phyloP scores from a whole-genome alignment of 345 rosid species.

The Luvunga scandens region DNA sequence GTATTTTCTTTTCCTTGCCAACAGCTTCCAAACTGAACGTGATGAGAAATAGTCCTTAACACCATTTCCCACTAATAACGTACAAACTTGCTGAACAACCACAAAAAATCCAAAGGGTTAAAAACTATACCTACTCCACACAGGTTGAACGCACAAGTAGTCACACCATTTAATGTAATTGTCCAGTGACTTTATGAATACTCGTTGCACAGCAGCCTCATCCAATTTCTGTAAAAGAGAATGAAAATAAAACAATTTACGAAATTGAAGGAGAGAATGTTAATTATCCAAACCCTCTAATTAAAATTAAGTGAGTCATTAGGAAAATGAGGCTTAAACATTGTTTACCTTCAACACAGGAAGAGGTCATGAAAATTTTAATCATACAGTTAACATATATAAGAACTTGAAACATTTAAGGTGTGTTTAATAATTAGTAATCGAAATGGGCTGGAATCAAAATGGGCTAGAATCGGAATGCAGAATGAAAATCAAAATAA shows the following conservation, averaged over 20 bases:
- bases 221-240: conserved; percentile 57
- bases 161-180: conserved; percentile 92
- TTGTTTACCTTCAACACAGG: neutral
- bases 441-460: too few relatives aligned
- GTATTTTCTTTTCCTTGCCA: conserved; percentile 77
- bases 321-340: neutral
- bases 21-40: conserved; percentile 73
- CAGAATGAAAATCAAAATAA: too few relatives aligned
- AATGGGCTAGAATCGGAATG: too few relatives aligned
- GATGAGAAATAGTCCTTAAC: neutral
- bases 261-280: neutral
- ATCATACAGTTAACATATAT: neutral
- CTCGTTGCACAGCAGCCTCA: conserved; percentile 67
- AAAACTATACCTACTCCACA: conserved; percentile 75
- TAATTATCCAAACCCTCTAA: neutral
- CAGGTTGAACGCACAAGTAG: conserved; percentile 81
- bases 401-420: neutral
- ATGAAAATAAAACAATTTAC: conserved; percentile 10
- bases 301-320: neutral
- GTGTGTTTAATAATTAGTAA: too few relatives aligned
- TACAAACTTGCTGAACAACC: conserved; percentile 8
- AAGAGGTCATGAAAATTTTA: neutral
- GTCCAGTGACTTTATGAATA: conserved; percentile 76
- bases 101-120: conserved; percentile 3
- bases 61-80: conserved; percentile 2